Evolutionary conservation across 768 basidiomycete genomes (phyloP).

Genomic region (Melanogaster broomeanus): DNA sequence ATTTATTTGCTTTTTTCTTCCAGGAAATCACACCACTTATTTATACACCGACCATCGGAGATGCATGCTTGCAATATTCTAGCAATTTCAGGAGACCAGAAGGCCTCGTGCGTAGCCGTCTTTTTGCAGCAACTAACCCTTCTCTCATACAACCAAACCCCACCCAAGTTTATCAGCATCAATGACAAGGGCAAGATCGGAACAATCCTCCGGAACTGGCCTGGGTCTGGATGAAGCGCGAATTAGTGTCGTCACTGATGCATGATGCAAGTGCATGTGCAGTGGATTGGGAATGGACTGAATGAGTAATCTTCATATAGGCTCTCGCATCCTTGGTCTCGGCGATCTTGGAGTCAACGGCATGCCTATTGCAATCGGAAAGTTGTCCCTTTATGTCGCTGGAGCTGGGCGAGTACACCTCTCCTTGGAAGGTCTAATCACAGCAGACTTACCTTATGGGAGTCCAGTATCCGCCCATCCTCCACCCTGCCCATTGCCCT

Average conservation of each 20-base stretch:
- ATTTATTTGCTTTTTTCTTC: too few relatives aligned
- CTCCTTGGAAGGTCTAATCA: neutral
- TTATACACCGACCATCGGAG: conserved; percentile 92
- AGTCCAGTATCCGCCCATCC: conserved; percentile 66
- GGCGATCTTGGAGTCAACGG: conserved; percentile 84
- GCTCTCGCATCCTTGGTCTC: conserved; percentile 86
- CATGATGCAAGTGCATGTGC: conserved; percentile 43
- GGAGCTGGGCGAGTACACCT: conserved; percentile 71
- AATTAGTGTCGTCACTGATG: conserved; percentile 92
- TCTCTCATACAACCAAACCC: conserved; percentile 6
- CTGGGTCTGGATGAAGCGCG: conserved; percentile 72
- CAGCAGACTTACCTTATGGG: neutral
- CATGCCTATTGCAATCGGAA: conserved; percentile 91
- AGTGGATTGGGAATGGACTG: neutral
- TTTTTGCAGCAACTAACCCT: neutral
- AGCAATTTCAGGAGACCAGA: conserved; percentile 76
- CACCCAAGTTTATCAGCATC: conserved; percentile 69
- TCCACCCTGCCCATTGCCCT: conserved; percentile 83
- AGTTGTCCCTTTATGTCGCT: conserved; percentile 86
- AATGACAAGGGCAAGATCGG: conserved; percentile 83
- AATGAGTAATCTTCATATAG: conserved; percentile 40
- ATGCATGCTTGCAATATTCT: conserved; percentile 84
- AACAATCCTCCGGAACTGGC: conserved; percentile 71
- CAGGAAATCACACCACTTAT: conserved; percentile 74
- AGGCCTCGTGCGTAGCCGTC: conserved; percentile 53